These are phyloP conservation scores for Pseudogymnoascus sp. DNA, from an alignment of 2,329 filamentous ascomycete genomes.

Conservation along the genomic window DNA sequence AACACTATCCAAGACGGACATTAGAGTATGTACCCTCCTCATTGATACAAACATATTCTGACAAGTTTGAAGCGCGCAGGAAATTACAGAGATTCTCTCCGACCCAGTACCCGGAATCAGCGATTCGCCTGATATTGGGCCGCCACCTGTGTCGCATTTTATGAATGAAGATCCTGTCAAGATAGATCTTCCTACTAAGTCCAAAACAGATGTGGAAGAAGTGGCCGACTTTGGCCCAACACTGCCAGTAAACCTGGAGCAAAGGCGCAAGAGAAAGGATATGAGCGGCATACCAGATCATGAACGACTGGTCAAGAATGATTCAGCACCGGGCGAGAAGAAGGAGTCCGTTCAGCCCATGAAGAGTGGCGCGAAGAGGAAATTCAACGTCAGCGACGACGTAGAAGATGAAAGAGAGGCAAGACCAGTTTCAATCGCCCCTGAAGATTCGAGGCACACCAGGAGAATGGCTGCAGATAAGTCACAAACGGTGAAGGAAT, in stretches of 20 bases:
- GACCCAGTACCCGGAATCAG: conserved; percentile 29
- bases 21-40: conserved; percentile 47
- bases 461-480: conserved; percentile 24
- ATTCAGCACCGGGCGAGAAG: conserved; percentile 1
- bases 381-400: conserved; percentile 47
- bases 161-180: conserved; percentile 49
- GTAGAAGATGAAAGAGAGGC: conserved; percentile 30
- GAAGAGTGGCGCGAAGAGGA: conserved; percentile 49
- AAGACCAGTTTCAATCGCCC: conserved; percentile 25
- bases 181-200: conserved; percentile 37
- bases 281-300: conserved; percentile 13
- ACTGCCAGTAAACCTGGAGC: conserved; percentile 26
- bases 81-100: conserved; percentile 20
- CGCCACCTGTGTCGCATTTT: conserved; percentile 50
- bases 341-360: conserved; percentile 21
- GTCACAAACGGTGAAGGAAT: not conserved
- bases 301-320: conserved; percentile 12
- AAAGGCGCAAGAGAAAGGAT: conserved; percentile 28
- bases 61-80: conserved; percentile 26
- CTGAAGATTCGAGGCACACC: conserved; percentile 22
- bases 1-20: conserved; percentile 56
- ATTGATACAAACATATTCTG: conserved; percentile 20
- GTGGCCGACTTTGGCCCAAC: conserved; percentile 17
- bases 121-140: conserved; percentile 61
- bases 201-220: conserved; percentile 16